These are phyloP conservation scores for Parafenestella ontariensis DNA, from an alignment of 2,329 filamentous ascomycete species.

Conservation along the genomic window DNA sequence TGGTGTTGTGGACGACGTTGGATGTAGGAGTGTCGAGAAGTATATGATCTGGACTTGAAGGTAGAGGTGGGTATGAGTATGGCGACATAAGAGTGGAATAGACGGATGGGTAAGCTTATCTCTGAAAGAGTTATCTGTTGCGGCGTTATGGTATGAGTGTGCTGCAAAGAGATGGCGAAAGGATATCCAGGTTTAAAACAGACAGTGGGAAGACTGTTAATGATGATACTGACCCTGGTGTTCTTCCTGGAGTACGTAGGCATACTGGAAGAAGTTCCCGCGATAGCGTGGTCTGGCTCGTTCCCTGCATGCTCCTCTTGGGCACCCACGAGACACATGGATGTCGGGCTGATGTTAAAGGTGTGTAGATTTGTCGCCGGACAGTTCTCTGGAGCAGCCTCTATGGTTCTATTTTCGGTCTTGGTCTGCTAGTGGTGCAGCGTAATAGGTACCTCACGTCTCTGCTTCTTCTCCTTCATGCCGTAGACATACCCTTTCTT, in stretches of 20 bases:
- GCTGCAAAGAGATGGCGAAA: not conserved
- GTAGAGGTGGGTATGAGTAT: not conserved
- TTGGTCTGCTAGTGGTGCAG: not conserved
- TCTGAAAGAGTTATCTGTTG: not conserved
- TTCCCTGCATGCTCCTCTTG: not conserved
- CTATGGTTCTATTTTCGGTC: not conserved
- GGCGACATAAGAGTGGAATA: not conserved
- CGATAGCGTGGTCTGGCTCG: not conserved
- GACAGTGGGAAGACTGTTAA: not conserved
- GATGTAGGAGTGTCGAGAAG: not conserved
- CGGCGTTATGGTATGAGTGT: not conserved
- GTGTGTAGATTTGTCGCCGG: not conserved
- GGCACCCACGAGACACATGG: not conserved
- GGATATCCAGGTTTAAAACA: not conserved
- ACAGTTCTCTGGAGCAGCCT: not conserved
- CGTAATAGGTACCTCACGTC: not conserved
- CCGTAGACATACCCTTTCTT: not conserved
- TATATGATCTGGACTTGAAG: not conserved
- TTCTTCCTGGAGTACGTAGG: not conserved
- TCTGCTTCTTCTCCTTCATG: not conserved
- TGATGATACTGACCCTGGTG: not conserved
- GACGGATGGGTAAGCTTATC: not conserved
- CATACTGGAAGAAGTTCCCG: not conserved
- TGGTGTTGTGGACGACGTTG: not conserved
- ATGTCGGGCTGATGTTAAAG: not conserved